phyloP scores from a whole-genome alignment of 2,329 filamentous ascomycete genomes.

The Cadophora gregata region DNA sequence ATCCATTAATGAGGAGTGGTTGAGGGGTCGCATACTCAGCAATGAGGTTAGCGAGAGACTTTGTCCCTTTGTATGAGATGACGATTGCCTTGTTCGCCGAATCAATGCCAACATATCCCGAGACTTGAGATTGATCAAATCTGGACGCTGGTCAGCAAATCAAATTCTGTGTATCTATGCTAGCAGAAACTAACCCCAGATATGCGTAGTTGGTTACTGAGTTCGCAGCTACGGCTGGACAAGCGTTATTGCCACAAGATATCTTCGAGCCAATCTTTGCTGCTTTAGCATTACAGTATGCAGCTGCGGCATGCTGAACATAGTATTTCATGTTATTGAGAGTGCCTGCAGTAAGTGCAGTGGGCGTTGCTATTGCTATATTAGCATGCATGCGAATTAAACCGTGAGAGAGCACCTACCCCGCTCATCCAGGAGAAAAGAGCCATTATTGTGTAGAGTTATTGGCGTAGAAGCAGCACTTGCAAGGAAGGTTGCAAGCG shows the following conservation, averaged over 20 bases:
- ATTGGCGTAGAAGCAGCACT: not conserved
- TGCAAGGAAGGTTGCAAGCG: not conserved
- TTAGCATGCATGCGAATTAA: constrained; percentile 11
- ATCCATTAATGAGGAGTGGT: not conserved
- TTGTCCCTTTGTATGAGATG: constrained; percentile 63
- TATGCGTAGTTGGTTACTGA: constrained; percentile 29
- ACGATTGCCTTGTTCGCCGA: constrained; percentile 58
- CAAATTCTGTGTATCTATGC: not conserved
- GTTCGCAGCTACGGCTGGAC: constrained; percentile 30
- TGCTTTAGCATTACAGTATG: constrained; percentile 35
- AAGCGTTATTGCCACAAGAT: constrained; percentile 33
- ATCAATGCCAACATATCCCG: constrained; percentile 60
- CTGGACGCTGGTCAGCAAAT: constrained; percentile 38
- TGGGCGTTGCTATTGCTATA: constrained; percentile 34
- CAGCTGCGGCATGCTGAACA: constrained; percentile 37
- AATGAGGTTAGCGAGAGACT: constrained; percentile 27
- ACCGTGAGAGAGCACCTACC: not conserved
- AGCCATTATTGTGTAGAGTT: constrained; percentile 12
- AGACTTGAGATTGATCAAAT: constrained; percentile 51
- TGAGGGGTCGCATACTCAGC: constrained; percentile 25
- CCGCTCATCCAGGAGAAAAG: constrained; percentile 10
- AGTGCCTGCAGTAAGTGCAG: constrained; percentile 19
- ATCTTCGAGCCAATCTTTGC: constrained; percentile 24
- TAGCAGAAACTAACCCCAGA: constrained; percentile 25
- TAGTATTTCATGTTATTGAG: constrained; percentile 34